A percentile compares a stretch with the other conserved stretches of the same genome.
These are phyloP conservation scores for Exophiala oligosperma DNA, from an alignment of 2,329 filamentous ascomycete species.

Conservation along the genomic window DNA sequence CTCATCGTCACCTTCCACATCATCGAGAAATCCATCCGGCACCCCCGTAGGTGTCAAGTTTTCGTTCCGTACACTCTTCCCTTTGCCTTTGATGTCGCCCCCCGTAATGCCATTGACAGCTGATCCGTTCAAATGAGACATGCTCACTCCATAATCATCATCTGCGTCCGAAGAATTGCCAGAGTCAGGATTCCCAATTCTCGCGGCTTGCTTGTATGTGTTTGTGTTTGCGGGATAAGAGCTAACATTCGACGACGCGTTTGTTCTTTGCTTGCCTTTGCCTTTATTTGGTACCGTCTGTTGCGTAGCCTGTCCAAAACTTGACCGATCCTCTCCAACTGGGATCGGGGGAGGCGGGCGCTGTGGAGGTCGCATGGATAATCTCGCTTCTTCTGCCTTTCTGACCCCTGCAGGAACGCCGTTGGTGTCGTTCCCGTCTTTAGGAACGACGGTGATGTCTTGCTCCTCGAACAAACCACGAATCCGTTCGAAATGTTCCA, in stretches of 20 bases:
- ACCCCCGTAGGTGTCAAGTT: slow-evolving; percentile 28
- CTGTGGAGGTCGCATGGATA: slow-evolving; percentile 30
- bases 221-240: background rate
- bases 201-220: slow-evolving; percentile 19
- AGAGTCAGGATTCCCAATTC: slow-evolving; percentile 29
- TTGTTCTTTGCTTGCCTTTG: slow-evolving; percentile 27
- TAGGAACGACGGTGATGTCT: slow-evolving; percentile 35
- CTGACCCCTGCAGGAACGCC: slow-evolving; percentile 34
- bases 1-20: slow-evolving; percentile 24
- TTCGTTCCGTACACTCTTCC: slow-evolving; percentile 33
- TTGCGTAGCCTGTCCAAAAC: slow-evolving; percentile 1
- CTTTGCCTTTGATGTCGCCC: slow-evolving; percentile 40
- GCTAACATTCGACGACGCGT: slow-evolving; percentile 3
- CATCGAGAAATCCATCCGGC: slow-evolving; percentile 31
- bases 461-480: slow-evolving; percentile 73
- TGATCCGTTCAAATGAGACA: slow-evolving; percentile 33
- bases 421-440: slow-evolving; percentile 36
- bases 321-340: background rate
- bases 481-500: slow-evolving; percentile 87
- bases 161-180: slow-evolving; percentile 33
- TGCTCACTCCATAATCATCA: slow-evolving; percentile 35
- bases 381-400: slow-evolving; percentile 26
- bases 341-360: background rate
- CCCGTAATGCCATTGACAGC: slow-evolving; percentile 31
- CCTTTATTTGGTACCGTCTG: slow-evolving; percentile 24